Conservation (phyloP, 129 eudicot genomes). For the Dittrichia graveolens region DNA sequence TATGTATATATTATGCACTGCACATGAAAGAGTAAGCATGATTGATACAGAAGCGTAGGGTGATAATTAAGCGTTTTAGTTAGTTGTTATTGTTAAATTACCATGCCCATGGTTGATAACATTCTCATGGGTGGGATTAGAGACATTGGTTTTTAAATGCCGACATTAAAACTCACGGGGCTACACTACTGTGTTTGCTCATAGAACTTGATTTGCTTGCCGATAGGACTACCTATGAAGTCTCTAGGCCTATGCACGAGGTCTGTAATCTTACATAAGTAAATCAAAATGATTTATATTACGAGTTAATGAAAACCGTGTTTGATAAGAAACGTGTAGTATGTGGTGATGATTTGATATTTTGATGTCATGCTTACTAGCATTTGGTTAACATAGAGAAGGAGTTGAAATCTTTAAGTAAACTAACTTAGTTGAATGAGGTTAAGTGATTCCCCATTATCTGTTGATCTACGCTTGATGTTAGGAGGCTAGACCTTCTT, state of each 20-base stretch:
- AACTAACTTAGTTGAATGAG: not conserved
- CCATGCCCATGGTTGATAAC: not conserved
- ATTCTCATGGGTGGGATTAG: not conserved
- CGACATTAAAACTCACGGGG: not conserved
- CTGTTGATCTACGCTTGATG: not conserved
- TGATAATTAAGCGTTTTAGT: not conserved
- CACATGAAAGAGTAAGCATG: not conserved
- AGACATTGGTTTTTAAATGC: not conserved
- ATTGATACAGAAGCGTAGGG: not conserved
- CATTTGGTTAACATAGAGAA: not conserved
- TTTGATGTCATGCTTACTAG: not conserved
- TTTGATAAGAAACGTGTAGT: not conserved
- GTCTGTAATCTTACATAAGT: too few species aligned
- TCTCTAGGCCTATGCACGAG: too few species aligned
- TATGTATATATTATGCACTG: not conserved
- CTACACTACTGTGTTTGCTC: not conserved
- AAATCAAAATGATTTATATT: too few species aligned
- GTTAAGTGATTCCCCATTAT: not conserved
- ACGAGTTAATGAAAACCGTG: not conserved
- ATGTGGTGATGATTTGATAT: not conserved
- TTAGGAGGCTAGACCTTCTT: constrained; percentile 8
- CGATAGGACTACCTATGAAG: not conserved
- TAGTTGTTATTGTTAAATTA: not conserved
- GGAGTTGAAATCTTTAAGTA: constrained; percentile 10
- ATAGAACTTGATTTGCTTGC: not conserved